phyloP scores from a whole-genome alignment of 257 asterid genomes.

The Solanum okadae region DNA sequence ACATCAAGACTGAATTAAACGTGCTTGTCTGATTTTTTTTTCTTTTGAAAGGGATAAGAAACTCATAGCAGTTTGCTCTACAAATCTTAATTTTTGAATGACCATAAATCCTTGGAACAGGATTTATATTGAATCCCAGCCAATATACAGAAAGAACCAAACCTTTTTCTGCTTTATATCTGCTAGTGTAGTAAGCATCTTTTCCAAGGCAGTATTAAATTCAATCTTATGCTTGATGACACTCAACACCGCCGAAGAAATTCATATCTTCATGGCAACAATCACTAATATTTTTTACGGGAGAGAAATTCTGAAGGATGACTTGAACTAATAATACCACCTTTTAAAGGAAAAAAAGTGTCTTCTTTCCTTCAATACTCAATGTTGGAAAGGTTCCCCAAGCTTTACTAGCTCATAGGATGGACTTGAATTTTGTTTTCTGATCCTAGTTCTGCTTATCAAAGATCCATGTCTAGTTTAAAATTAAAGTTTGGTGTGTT shows the following conservation, averaged over 20 bases:
- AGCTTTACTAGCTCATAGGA: background rate
- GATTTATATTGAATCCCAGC: background rate
- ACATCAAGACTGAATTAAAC: background rate
- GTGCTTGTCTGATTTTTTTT: background rate
- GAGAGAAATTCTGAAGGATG: background rate
- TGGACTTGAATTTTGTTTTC: background rate
- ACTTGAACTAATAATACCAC: background rate
- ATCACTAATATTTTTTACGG: background rate
- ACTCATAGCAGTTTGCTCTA: background rate
- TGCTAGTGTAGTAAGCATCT: background rate
- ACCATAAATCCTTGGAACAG: background rate
- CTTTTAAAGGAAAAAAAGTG: background rate
- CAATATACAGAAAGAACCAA: background rate
- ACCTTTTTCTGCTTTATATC: background rate
- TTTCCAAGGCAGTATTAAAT: background rate
- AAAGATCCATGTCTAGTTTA: background rate
- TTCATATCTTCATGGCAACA: background rate
- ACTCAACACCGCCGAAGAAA: background rate
- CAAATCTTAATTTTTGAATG: background rate
- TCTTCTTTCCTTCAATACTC: background rate
- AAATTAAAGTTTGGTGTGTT: background rate
- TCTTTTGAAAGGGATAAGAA: background rate
- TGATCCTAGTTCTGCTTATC: background rate
- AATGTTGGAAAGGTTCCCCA: background rate
- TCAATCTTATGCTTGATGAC: background rate